Conservation (phyloP, 2,329 filamentous ascomycete species). For the Diaporthe sp. region DNA sequence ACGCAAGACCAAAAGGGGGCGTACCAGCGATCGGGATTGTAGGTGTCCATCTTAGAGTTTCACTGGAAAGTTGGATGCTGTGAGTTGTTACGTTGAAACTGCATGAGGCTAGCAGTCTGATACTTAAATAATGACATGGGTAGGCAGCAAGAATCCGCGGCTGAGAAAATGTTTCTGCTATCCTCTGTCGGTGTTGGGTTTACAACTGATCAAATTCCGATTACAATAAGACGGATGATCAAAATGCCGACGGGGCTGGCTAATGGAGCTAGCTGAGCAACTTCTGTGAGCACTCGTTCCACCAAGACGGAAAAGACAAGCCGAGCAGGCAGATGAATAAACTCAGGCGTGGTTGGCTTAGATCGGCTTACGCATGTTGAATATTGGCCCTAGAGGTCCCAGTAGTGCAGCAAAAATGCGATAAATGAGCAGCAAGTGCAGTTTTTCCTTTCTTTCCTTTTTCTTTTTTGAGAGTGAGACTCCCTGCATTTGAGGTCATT, state of each 20-base stretch:
- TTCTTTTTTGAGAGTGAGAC: too few species aligned
- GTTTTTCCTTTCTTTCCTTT: too few species aligned
- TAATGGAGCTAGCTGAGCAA: not conserved
- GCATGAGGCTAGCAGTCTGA: too few species aligned
- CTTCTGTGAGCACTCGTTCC: not conserved
- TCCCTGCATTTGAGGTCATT: too few species aligned
- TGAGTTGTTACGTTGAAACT: not conserved
- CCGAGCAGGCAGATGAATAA: conserved; percentile 5
- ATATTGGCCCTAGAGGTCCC: not conserved
- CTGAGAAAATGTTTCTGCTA: not conserved
- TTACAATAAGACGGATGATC: conserved; percentile 10
- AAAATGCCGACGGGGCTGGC: not conserved
- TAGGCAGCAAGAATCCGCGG: not conserved
- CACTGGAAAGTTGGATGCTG: not conserved
- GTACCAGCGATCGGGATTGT: conserved; percentile 10
- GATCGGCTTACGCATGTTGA: too few species aligned
- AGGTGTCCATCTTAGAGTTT: not conserved
- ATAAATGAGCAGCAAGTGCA: too few species aligned
- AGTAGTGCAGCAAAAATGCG: too few species aligned
- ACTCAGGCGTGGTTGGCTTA: not conserved
- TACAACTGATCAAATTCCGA: not conserved
- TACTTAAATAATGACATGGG: not conserved
- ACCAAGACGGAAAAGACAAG: not conserved
- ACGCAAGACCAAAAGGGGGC: fast-evolving
- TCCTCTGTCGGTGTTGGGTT: too few species aligned